Percentiles rank a stretch among this genome's conserved stretches.
phyloP scores from a whole-genome alignment of 805 yeast genomes.

The Teunomyces lycoperdinae region DNA sequence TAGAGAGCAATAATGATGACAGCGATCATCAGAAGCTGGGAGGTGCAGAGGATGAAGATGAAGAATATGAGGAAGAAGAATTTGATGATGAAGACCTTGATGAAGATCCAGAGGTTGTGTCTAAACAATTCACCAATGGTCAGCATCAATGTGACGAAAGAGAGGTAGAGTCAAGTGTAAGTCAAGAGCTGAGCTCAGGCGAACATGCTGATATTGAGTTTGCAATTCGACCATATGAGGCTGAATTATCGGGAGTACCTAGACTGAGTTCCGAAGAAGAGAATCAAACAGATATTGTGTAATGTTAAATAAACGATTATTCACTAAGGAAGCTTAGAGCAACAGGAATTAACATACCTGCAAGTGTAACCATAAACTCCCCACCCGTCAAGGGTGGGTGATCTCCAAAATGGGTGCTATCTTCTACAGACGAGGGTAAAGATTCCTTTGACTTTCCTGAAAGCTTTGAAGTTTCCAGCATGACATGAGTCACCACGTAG shows the following conservation, averaged over 20 bases:
- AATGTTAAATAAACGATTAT: constrained; percentile 3
- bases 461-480: constrained; percentile 32
- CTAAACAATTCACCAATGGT: too few relatives aligned
- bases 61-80: background rate
- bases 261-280: background rate
- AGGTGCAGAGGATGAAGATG: background rate
- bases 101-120: background rate
- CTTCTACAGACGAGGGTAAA: constrained; percentile 2
- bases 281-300: too few relatives aligned
- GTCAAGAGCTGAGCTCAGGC: background rate
- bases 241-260: background rate
- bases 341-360: constrained; percentile 28
- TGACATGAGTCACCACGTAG: constrained; percentile 66
- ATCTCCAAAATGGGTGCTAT: constrained; percentile 2
- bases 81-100: background rate
- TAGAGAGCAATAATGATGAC: background rate
- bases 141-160: background rate
- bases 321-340: constrained; percentile 22
- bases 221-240: background rate
- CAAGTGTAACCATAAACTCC: constrained; percentile 16
- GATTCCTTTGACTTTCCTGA: background rate
- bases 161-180: background rate
- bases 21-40: background rate
- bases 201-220: background rate
- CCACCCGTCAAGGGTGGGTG: constrained; percentile 8